Conservation (phyloP, 75 land plant genomes). For the Pinus tabuliformis region DNA sequence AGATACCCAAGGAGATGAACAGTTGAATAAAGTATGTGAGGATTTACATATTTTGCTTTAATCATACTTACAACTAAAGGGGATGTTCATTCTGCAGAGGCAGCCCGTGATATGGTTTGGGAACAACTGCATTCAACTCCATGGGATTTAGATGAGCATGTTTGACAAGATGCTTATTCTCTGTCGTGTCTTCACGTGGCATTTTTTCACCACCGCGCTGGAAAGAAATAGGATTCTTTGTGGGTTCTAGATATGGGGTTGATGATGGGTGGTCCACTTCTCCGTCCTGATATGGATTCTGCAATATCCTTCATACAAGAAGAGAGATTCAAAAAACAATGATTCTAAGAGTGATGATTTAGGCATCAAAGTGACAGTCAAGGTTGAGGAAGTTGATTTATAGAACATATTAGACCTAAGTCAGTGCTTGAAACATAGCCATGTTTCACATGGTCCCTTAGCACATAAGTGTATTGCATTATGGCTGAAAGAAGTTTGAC, state of each 20-base stretch:
- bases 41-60: constrained; percentile 60
- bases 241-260: constrained; percentile 83
- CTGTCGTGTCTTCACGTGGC: constrained; percentile 85
- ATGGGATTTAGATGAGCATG: constrained; percentile 75
- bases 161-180: constrained; percentile 92
- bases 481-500: background rate
- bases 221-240: constrained; percentile 52
- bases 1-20: background rate
- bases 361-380: background rate
- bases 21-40: constrained; percentile 29
- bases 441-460: background rate
- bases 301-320: constrained; percentile 24
- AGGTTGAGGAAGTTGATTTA: background rate
- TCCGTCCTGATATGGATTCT: constrained; percentile 52
- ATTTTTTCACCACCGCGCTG: constrained; percentile 17
- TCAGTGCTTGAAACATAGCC: background rate
- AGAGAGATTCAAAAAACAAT: background rate
- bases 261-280: constrained; percentile 79
- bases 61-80: constrained; percentile 51
- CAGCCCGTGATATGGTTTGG: constrained; percentile 96
- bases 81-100: constrained; percentile 82
- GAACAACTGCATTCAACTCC: constrained; percentile 97
- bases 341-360: background rate
- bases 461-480: background rate
- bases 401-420: background rate